Conservation (phyloP, 495 filamentous ascomycete species). For the Hypoxylon perforatum region DNA sequence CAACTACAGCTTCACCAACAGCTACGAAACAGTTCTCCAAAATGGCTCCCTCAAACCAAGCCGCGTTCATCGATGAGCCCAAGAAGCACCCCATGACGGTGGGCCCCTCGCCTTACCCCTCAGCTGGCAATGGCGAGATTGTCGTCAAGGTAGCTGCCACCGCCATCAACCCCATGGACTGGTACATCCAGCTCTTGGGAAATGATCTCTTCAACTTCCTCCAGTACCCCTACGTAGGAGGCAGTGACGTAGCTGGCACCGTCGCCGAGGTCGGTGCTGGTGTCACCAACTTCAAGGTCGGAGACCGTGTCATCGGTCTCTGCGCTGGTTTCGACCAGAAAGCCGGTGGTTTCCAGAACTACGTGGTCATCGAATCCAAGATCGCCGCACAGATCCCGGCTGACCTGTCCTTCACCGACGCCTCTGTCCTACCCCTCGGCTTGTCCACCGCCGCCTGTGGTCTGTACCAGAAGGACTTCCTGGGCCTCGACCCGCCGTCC, state of each 20-base stretch:
- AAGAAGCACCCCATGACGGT: constrained; percentile 23
- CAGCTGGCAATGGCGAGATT: constrained; percentile 26
- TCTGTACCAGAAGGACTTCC: constrained; percentile 54
- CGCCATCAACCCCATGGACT: constrained; percentile 59
- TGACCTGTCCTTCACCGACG: constrained; percentile 51
- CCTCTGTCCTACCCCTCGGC: constrained; percentile 58
- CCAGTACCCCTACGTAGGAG: constrained; percentile 58
- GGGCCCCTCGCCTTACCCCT: constrained; percentile 31
- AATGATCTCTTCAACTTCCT: constrained; percentile 39
- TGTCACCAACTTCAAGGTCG: constrained; percentile 57
- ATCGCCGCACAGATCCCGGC: constrained; percentile 51
- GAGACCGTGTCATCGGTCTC: constrained; percentile 57
- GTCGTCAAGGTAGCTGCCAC: constrained; percentile 46
- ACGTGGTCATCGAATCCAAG: constrained; percentile 42
- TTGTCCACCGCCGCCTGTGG: constrained; percentile 60
- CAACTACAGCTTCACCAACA: neutral
- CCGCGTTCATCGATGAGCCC: constrained; percentile 14
- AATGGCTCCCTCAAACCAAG: constrained; percentile 39
- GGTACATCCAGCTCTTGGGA: constrained; percentile 43
- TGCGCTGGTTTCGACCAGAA: constrained; percentile 26
- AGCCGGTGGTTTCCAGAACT: constrained; percentile 52
- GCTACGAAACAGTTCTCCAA: constrained; percentile 1
- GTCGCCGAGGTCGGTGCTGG: constrained; percentile 59
- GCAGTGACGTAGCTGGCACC: constrained; percentile 65
- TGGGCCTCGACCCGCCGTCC: constrained; percentile 44